phyloP scores from a whole-genome alignment of 192 early-diverging fungal genomes.

The Umbelopsis ramanniana region DNA sequence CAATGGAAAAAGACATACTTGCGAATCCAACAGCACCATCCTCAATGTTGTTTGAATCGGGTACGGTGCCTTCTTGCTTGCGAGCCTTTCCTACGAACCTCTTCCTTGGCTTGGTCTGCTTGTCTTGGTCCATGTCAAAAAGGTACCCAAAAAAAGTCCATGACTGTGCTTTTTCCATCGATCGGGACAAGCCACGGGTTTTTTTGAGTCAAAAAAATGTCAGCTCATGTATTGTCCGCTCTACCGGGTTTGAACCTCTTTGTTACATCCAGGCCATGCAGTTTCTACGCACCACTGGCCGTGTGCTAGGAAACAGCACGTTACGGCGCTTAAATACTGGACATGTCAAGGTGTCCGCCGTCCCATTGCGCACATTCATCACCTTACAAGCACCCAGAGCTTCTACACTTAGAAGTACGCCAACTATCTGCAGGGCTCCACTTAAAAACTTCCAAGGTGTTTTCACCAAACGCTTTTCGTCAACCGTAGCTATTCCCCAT shows the following conservation, averaged over 20 bases:
- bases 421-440: neutral
- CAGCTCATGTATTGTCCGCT: neutral
- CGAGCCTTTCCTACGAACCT: conserved; percentile 53
- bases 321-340: neutral
- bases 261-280: conserved; percentile 7
- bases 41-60: conserved; percentile 47
- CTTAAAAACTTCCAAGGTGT: neutral
- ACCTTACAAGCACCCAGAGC: neutral
- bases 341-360: neutral
- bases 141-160: neutral
- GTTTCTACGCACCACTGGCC: neutral
- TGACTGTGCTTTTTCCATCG: neutral
- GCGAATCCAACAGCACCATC: conserved; percentile 54
- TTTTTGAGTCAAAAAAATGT: neutral
- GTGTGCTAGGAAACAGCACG: neutral
- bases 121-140: conserved; percentile 24
- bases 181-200: neutral
- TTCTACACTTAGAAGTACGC: neutral
- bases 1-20: conserved; percentile 7
- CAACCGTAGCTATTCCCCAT: neutral
- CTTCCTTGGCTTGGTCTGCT: conserved; percentile 47
- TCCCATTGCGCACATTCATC: neutral
- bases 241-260: neutral
- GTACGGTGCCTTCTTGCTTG: conserved; percentile 32
- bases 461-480: conserved; percentile 8